Evolutionary conservation across 805 yeast species (phyloP).

Genomic region (Ogataea pignaliae): DNA sequence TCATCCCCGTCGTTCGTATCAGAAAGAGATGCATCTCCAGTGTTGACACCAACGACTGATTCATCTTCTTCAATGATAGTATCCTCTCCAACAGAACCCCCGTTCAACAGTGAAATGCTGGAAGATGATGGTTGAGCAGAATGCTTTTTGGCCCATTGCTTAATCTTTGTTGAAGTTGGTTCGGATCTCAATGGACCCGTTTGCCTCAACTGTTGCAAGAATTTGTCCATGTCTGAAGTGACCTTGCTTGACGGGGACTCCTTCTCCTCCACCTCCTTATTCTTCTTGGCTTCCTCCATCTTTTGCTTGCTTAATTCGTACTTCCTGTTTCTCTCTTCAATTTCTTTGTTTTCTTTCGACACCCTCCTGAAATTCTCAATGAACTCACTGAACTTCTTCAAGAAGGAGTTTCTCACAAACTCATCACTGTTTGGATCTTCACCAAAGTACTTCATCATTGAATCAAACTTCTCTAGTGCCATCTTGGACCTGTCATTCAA

Average conservation of each 20-base stretch:
- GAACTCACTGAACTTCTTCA: conserved; percentile 75
- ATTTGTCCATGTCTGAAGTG: conserved; percentile 68
- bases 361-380: conserved; percentile 76
- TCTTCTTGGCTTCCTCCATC: conserved; percentile 39
- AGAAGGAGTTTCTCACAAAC: conserved; percentile 63
- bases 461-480: conserved; percentile 61
- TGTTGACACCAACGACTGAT: too few relatives aligned
- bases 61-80: conserved; percentile 8
- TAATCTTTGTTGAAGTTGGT: conserved; percentile 71
- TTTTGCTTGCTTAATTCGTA: conserved; percentile 71
- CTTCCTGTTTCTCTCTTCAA: conserved; percentile 77
- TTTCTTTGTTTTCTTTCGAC: conserved; percentile 67
- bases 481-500: conserved; percentile 59
- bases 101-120: neutral
- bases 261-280: conserved; percentile 31
- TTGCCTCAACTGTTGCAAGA: conserved; percentile 81
- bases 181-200: conserved; percentile 79
- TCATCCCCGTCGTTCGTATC: conserved; percentile 18
- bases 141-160: conserved; percentile 71
- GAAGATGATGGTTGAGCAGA: conserved; percentile 7
- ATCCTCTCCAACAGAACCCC: conserved; percentile 1
- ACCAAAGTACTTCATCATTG: conserved; percentile 81
- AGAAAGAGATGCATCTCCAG: too few relatives aligned
- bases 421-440: conserved; percentile 71
- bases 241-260: conserved; percentile 35